These are phyloP conservation scores for Terana coerulea DNA, from an alignment of 768 basidiomycete species.

Conservation along the genomic window DNA sequence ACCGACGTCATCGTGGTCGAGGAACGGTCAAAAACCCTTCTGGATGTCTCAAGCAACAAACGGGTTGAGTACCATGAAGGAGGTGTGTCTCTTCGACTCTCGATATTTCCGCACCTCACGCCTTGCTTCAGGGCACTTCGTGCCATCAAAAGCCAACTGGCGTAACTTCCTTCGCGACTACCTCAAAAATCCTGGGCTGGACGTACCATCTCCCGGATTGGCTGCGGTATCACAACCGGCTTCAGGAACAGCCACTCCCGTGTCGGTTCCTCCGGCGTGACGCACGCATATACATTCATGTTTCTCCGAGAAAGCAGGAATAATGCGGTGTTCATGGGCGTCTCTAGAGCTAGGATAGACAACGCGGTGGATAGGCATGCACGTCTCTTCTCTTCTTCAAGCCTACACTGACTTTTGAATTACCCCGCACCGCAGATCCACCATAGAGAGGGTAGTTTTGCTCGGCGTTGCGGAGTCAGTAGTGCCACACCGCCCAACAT, in stretches of 20 bases:
- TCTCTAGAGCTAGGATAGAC: neutral
- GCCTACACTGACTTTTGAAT: neutral
- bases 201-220: constrained; percentile 42
- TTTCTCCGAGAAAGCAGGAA: neutral
- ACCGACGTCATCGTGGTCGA: constrained; percentile 72
- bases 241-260: constrained; percentile 49
- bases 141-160: constrained; percentile 77
- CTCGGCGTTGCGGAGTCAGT: too few species aligned
- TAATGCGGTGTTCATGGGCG: too few species aligned
- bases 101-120: neutral
- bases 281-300: too few species aligned
- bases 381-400: neutral
- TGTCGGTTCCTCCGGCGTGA: constrained; percentile 15
- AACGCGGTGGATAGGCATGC: neutral
- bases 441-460: too few species aligned
- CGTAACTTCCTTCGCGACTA: constrained; percentile 70
- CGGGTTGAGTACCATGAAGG: constrained; percentile 78
- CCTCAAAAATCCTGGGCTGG: constrained; percentile 46
- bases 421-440: constrained; percentile 6
- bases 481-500: too few species aligned
- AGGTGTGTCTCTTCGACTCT: constrained; percentile 43
- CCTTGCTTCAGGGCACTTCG: constrained; percentile 63
- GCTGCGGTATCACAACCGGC: constrained; percentile 31
- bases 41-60: constrained; percentile 49
- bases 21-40: constrained; percentile 58